Conservation (phyloP, 306 rosid species). For the Gleditsia sinensis region DNA sequence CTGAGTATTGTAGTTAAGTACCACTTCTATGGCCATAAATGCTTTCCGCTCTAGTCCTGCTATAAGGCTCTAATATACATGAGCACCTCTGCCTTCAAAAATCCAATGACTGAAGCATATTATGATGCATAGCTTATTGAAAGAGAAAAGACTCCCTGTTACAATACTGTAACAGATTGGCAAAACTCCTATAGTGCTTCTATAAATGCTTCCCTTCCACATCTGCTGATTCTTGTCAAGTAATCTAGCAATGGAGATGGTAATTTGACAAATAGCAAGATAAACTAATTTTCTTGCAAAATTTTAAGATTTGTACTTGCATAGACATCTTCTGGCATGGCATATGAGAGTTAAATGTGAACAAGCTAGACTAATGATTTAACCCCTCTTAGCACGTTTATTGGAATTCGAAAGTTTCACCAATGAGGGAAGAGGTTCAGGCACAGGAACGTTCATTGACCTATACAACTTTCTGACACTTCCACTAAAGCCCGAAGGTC, state of each 20-base stretch:
- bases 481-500: constrained; percentile 58
- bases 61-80: constrained; percentile 8
- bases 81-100: constrained; percentile 15
- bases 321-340: constrained; percentile 18
- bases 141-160: not conserved
- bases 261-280: constrained; percentile 16
- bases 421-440: constrained; percentile 77
- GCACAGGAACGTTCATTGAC: constrained; percentile 73
- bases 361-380: constrained; percentile 25
- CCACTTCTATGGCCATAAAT: not conserved
- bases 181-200: constrained; percentile 18
- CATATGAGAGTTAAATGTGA: not conserved
- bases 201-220: constrained; percentile 24
- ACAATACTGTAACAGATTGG: constrained; percentile 1
- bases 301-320: constrained; percentile 13
- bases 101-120: constrained; percentile 17
- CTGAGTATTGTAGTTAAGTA: not conserved
- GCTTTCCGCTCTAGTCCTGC: constrained; percentile 12
- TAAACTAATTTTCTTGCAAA: constrained; percentile 16
- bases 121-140: constrained; percentile 35
- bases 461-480: constrained; percentile 60
- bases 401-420: constrained; percentile 54
- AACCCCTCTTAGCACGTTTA: constrained; percentile 62
- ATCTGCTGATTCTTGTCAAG: constrained; percentile 19
- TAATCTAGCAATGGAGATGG: not conserved